phyloP scores from a whole-genome alignment of 2,329 filamentous ascomycete species.

The Aspergillus hortae region DNA sequence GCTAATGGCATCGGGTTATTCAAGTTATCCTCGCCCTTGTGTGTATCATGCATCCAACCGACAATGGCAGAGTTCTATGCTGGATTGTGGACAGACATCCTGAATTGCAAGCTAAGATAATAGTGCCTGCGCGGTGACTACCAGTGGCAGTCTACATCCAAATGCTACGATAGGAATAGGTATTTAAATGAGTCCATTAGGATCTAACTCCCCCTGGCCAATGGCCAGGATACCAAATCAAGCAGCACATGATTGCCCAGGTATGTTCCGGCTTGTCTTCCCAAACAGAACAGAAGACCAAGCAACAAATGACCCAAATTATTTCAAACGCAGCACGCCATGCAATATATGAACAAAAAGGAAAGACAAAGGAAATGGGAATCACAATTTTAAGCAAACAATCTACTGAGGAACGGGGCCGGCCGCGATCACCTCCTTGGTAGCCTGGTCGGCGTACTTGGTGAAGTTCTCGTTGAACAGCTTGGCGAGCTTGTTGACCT shows the following conservation, averaged over 20 bases:
- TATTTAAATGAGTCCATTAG: background rate
- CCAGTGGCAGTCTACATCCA: too few relatives aligned
- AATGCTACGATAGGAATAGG: background rate
- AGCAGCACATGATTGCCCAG: background rate
- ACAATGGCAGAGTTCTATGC: too few relatives aligned
- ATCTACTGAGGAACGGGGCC: conserved; percentile 33
- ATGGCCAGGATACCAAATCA: background rate
- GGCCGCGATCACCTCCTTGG: conserved; percentile 67
- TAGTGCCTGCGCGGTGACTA: too few relatives aligned
- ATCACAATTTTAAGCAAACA: conserved; percentile 3
- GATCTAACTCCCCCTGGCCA: background rate
- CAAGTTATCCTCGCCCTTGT: too few relatives aligned
- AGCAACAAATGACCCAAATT: conserved; percentile 9
- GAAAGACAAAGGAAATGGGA: conserved; percentile 16
- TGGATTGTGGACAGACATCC: too few relatives aligned
- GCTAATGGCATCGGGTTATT: too few relatives aligned
- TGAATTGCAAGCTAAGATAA: too few relatives aligned
- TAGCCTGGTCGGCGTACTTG: conserved; percentile 86
- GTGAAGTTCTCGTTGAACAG: conserved; percentile 97
- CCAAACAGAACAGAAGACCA: background rate
- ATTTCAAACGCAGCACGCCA: conserved; percentile 26
- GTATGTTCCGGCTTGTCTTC: conserved; percentile 9
- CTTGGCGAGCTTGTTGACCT: conserved; percentile 84
- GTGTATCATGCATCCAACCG: too few relatives aligned
- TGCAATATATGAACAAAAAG: conserved; percentile 26